Percentiles rank a stretch among this genome's conserved stretches.
Evolutionary conservation across 805 yeast genomes (phyloP).

Genomic region (Barnettozyma sp.): DNA sequence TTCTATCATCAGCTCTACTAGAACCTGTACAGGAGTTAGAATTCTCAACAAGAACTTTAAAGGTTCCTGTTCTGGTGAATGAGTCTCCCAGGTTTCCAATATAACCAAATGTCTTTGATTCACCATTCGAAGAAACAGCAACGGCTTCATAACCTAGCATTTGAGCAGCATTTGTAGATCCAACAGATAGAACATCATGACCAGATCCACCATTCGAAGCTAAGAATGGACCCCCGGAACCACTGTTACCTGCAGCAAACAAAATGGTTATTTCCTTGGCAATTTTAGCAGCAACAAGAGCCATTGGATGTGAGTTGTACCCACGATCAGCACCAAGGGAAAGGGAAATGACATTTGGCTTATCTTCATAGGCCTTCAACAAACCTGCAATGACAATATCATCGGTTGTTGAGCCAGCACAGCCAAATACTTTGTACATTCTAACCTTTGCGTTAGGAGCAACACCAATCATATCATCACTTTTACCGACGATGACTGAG

Average conservation of each 20-base stretch:
- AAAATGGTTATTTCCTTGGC: slow-evolving; percentile 11
- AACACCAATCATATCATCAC: slow-evolving; percentile 10
- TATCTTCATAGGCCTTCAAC: slow-evolving; percentile 13
- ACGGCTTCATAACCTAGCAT: slow-evolving; percentile 6
- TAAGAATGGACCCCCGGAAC: slow-evolving; percentile 10
- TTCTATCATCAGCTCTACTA: background rate
- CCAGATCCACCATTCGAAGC: slow-evolving; percentile 15
- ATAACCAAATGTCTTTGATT: slow-evolving; percentile 7
- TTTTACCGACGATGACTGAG: slow-evolving; percentile 12
- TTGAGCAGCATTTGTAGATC: slow-evolving; percentile 12
- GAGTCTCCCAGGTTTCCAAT: slow-evolving; percentile 5
- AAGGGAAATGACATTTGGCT: slow-evolving; percentile 11
- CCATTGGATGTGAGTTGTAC: slow-evolving; percentile 12
- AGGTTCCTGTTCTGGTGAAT: slow-evolving; percentile 6
- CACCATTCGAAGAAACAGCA: slow-evolving; percentile 10
- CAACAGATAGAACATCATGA: slow-evolving; percentile 12
- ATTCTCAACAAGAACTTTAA: slow-evolving; percentile 1
- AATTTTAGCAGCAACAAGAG: slow-evolving; percentile 10
- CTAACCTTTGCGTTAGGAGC: slow-evolving; percentile 15
- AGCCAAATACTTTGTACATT: slow-evolving; percentile 15
- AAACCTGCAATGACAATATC: slow-evolving; percentile 15
- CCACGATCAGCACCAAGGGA: slow-evolving; percentile 14
- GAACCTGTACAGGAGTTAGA: slow-evolving; percentile 8
- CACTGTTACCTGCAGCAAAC: slow-evolving; percentile 17
- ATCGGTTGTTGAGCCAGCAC: slow-evolving; percentile 8